Evolutionary conservation across 495 filamentous ascomycete species (phyloP).

Genomic region (Aspergillus nanangensis): DNA sequence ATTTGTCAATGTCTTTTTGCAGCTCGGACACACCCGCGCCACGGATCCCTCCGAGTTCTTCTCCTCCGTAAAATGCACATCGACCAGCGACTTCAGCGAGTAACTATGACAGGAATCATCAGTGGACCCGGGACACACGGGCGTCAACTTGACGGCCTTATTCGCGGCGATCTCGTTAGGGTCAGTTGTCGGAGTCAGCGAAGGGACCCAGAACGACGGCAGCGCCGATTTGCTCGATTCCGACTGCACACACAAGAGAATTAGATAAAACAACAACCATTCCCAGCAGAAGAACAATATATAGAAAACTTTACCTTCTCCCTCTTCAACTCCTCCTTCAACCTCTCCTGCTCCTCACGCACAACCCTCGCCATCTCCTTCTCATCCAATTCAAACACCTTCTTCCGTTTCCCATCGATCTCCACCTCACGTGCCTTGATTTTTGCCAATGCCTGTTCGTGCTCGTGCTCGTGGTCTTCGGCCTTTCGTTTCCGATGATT

Average conservation of each 20-base stretch:
- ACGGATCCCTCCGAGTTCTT: constrained; percentile 45
- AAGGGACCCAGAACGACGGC: constrained; percentile 93
- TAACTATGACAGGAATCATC: constrained; percentile 68
- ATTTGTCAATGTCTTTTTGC: constrained; percentile 81
- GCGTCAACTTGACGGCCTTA: constrained; percentile 64
- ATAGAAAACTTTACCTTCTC: constrained; percentile 74
- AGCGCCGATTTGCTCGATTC: constrained; percentile 65
- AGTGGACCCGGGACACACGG: constrained; percentile 75
- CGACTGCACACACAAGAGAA: constrained; percentile 10
- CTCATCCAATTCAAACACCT: constrained; percentile 72
- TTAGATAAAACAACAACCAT: background rate
- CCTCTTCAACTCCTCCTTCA: constrained; percentile 61
- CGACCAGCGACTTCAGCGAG: constrained; percentile 76
- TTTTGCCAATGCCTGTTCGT: constrained; percentile 20
- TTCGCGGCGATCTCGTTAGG: constrained; percentile 42
- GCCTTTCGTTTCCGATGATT: background rate
- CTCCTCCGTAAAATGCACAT: constrained; percentile 77
- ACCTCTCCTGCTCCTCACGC: constrained; percentile 62
- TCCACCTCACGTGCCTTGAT: constrained; percentile 63
- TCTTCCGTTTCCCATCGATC: constrained; percentile 46
- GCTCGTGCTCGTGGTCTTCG: constrained; percentile 27
- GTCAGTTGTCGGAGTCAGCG: constrained; percentile 65
- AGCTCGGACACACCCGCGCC: constrained; percentile 76
- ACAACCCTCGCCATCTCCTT: constrained; percentile 72
- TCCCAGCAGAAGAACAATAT: background rate